These are phyloP conservation scores for Neurospora cerealis DNA, from an alignment of 495 filamentous ascomycete genomes.

Conservation along the genomic window DNA sequence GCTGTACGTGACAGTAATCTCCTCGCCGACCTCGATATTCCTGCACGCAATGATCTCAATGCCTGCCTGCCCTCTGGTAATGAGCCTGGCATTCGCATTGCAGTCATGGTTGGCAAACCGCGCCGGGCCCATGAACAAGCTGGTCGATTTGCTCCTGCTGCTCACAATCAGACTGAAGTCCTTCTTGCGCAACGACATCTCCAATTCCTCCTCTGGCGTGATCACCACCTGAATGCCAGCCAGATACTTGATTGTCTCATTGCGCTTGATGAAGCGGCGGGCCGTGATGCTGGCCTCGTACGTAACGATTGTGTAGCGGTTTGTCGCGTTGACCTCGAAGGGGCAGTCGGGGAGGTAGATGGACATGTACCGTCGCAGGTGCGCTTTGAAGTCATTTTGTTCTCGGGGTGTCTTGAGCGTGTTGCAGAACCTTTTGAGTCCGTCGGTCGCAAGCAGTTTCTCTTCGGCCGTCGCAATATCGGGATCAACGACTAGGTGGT, in stretches of 20 bases:
- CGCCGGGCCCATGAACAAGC: slow-evolving; percentile 86
- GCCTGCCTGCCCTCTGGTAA: slow-evolving; percentile 69
- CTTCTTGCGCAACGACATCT: slow-evolving; percentile 63
- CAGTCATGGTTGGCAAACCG: slow-evolving; percentile 98
- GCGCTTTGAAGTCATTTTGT: slow-evolving; percentile 76
- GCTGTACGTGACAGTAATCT: slow-evolving; percentile 92
- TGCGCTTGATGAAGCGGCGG: slow-evolving; percentile 61
- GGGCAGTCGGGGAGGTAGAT: slow-evolving; percentile 89
- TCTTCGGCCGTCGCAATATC: slow-evolving; percentile 58
- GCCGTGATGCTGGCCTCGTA: slow-evolving; percentile 87
- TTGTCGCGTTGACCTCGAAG: slow-evolving; percentile 89
- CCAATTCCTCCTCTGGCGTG: slow-evolving; percentile 78
- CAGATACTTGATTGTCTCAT: slow-evolving; percentile 83
- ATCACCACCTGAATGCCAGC: slow-evolving; percentile 81
- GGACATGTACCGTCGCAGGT: slow-evolving; percentile 83
- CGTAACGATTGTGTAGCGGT: slow-evolving; percentile 84
- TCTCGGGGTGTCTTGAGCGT: slow-evolving; percentile 63
- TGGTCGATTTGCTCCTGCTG: slow-evolving; percentile 76
- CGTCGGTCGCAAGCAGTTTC: slow-evolving; percentile 59
- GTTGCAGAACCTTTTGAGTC: slow-evolving; percentile 59
- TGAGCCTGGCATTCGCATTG: slow-evolving; percentile 77
- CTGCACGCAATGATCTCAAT: slow-evolving; percentile 77
- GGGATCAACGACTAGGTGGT: slow-evolving; percentile 65
- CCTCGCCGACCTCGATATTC: slow-evolving; percentile 78
- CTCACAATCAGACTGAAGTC: slow-evolving; percentile 97